A percentile compares a stretch with the other conserved stretches of the same genome.
Conservation (phyloP, 169 alveolate genomes). For the Eimeria mitis region DNA sequence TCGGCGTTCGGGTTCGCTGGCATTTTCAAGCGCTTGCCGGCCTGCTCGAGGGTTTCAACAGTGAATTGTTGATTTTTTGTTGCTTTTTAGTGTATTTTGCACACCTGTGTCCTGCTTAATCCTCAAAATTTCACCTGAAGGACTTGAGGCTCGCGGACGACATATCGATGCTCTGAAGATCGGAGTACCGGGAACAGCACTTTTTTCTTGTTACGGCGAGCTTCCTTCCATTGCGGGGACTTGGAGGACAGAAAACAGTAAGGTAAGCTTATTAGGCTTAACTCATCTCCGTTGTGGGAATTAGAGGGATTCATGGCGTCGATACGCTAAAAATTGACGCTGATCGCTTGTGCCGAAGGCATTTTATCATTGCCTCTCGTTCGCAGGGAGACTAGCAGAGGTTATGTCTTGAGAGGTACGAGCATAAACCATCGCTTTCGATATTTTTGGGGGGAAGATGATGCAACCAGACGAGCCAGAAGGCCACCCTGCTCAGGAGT, state of each 20-base stretch:
- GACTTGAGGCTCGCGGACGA: background rate
- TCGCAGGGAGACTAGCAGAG: background rate
- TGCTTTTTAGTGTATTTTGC: background rate
- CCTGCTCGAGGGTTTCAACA: background rate
- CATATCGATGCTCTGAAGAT: background rate
- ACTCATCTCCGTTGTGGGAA: too few species aligned
- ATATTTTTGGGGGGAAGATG: slow-evolving; percentile 27
- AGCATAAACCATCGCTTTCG: background rate
- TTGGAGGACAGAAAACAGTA: too few species aligned
- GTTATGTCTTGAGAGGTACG: background rate
- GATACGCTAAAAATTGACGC: background rate
- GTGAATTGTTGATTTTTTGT: background rate
- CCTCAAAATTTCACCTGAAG: background rate
- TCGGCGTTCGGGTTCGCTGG: background rate
- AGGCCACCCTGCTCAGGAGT: background rate
- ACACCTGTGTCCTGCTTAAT: background rate
- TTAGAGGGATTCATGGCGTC: background rate
- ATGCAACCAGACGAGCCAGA: slow-evolving; percentile 57
- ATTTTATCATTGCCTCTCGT: background rate
- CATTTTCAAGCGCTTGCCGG: background rate
- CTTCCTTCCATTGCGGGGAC: background rate
- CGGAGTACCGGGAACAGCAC: background rate
- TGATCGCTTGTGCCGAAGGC: background rate
- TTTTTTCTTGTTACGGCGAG: background rate
- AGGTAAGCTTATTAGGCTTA: too few species aligned